A percentile compares a stretch with the other conserved stretches of the same genome.
Conservation (phyloP, 768 basidiomycete genomes). For the Albatrellus ellisii region DNA sequence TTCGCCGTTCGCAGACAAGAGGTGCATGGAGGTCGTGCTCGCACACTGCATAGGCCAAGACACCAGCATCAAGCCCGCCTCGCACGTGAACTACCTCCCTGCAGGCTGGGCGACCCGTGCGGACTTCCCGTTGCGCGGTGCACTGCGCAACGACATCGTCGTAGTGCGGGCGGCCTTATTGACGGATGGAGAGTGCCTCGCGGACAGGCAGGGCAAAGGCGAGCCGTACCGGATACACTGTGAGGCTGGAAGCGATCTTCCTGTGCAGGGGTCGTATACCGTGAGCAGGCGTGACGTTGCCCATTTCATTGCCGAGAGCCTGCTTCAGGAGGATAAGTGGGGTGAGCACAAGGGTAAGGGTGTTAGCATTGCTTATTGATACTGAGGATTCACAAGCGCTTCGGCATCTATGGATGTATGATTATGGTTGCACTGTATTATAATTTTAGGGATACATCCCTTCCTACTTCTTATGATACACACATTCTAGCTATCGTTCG, state of each 20-base stretch:
- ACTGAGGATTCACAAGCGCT: too few species aligned
- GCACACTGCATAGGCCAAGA: constrained; percentile 33
- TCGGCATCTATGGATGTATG: too few species aligned
- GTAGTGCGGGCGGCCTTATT: constrained; percentile 46
- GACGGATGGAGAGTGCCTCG: constrained; percentile 39
- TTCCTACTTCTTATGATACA: too few species aligned
- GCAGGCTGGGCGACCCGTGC: constrained; percentile 28
- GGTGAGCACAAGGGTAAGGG: constrained; percentile 36
- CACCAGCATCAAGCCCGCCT: constrained; percentile 24
- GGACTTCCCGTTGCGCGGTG: constrained; percentile 30
- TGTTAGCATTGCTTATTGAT: constrained; percentile 39
- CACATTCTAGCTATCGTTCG: too few species aligned
- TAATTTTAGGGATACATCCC: too few species aligned
- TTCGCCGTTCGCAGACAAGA: constrained; percentile 45
- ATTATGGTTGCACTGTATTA: too few species aligned
- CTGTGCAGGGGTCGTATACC: constrained; percentile 25
- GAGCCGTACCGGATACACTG: constrained; percentile 27
- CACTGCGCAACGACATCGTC: constrained; percentile 29
- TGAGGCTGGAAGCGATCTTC: constrained; percentile 29
- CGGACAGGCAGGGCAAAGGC: constrained; percentile 15
- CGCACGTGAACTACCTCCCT: constrained; percentile 30
- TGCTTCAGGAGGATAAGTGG: constrained; percentile 31
- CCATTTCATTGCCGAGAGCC: constrained; percentile 44
- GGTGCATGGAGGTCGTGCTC: constrained; percentile 40
- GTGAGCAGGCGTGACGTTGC: constrained; percentile 52